Base-by-base conservation (phyloP, 306 rosid genomes). In the Vigna angularis region DNA sequence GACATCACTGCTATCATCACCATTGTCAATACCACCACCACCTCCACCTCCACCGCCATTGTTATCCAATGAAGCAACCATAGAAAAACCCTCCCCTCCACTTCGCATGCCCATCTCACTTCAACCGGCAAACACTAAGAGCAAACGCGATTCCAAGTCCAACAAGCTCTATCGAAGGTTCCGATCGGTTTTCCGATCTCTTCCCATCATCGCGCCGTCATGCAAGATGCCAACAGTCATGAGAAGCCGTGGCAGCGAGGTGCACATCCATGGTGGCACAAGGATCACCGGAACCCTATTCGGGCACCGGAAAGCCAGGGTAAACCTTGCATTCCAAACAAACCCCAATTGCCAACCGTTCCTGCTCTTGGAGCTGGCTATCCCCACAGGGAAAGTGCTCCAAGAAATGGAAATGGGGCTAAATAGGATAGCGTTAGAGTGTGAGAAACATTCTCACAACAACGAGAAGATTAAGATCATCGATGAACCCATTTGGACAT, bases 351-450 rank as follows among this genome's bases (percentile, higher is more conserved):
- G 89, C 5, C 80, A 87, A 0, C 98, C 98, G 0, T 66, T 86
- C 8, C 89, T 95, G 0, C 77, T 92, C 20, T 77, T 95, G 36
- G 98, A 95, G 75, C 77, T 95, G 0, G 89, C 90, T 0, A 88
- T 95, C 15, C 91, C 89, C 0, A 91, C 98, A 0, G 88, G 93
- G 5, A 92, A 87, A 61, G 78, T 92, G 0, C 85, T 95, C 2
- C 98, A 91, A 11, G 97, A 92, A 50, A 88, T 92, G 91, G 93
- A 93, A 28, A 34, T 44, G 64, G 98, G 98, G 67, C 84, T 89
- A 0, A 91, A 88, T 0, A 77, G 98, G 12, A 68, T 95, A 8
- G 97, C 98, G 0, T 42, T 95, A 18, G 98, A 95, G 79, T 95
- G 98, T 42, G 98, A 93, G 10, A 92, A 85, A 57, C 75, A 70